These are phyloP conservation scores for Ustilago esculenta DNA, from an alignment of 1,284 basidiomycete genomes.

Conservation along the genomic window DNA sequence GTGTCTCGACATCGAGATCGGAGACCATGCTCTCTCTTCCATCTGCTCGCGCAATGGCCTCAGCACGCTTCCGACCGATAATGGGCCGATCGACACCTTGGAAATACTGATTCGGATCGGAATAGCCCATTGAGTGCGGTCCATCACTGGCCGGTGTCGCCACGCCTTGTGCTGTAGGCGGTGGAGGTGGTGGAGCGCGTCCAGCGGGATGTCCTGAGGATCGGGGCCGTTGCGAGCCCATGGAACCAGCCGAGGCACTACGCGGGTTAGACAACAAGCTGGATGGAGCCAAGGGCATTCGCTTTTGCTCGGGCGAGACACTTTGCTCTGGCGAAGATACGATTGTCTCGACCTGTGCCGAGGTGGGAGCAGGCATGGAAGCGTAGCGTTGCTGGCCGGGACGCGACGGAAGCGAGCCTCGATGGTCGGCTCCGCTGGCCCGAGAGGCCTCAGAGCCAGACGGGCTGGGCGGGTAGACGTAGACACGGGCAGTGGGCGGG, in stretches of 20 bases:
- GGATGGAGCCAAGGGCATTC: conserved; percentile 47
- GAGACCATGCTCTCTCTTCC: conserved; percentile 59
- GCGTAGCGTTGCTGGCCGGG: conserved; percentile 17
- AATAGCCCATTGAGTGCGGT: conserved; percentile 22
- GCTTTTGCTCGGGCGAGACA: background rate
- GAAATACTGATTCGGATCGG: conserved; percentile 47
- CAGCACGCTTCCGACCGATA: conserved; percentile 46
- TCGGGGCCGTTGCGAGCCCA: conserved; percentile 12
- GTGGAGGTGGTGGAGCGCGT: conserved; percentile 50
- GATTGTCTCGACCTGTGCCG: conserved; percentile 34
- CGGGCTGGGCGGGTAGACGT: conserved; percentile 59
- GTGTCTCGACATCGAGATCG: conserved; percentile 62
- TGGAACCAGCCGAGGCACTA: conserved; percentile 18
- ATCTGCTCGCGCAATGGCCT: conserved; percentile 52
- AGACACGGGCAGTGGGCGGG: conserved; percentile 48
- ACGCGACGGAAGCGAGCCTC: background rate
- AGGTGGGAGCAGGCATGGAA: conserved; percentile 30
- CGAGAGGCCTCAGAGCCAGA: conserved; percentile 40
- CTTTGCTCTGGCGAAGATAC: conserved; percentile 1
- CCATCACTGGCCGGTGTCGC: conserved; percentile 4
- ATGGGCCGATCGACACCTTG: conserved; percentile 43
- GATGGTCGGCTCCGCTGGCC: conserved; percentile 1
- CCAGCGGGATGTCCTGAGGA: conserved; percentile 54
- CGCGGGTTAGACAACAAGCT: conserved; percentile 34
- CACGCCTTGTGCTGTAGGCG: conserved; percentile 25